A percentile compares a stretch with the other conserved stretches of the same genome.
Evolutionary conservation across 1,284 basidiomycete species (phyloP).

Genomic region (Acaromyces ingoldii): DNA sequence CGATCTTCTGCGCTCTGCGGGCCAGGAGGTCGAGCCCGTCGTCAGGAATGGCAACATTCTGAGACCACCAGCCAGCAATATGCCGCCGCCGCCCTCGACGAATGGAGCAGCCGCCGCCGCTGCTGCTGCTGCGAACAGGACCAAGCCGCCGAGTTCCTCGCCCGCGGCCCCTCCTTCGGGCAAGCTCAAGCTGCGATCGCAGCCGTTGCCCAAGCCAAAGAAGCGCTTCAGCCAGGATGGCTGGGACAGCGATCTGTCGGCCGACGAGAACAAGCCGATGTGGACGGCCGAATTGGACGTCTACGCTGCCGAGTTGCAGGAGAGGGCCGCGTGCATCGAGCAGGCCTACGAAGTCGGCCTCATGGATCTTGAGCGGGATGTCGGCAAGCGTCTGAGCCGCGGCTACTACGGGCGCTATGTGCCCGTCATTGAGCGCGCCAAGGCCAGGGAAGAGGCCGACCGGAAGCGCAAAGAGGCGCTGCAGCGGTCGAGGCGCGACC

Average conservation of each 20-base stretch:
- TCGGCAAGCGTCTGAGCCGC: slow-evolving; percentile 29
- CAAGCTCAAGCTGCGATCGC: slow-evolving; percentile 4
- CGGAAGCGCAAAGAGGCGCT: slow-evolving; percentile 15
- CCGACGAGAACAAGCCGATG: slow-evolving; percentile 36
- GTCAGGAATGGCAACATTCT: neutral
- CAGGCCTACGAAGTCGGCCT: slow-evolving; percentile 18
- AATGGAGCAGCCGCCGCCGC: neutral
- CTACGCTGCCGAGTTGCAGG: slow-evolving; percentile 26
- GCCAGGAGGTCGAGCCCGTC: no score
- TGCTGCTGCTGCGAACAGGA: neutral
- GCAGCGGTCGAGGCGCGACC: slow-evolving; percentile 17
- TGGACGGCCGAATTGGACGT: slow-evolving; percentile 38
- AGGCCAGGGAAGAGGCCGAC: slow-evolving; percentile 25
- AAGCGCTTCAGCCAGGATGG: neutral
- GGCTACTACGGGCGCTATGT: slow-evolving; percentile 37
- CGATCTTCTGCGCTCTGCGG: neutral
- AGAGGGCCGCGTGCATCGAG: slow-evolving; percentile 29
- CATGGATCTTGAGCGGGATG: slow-evolving; percentile 22
- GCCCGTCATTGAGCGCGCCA: slow-evolving; percentile 24
- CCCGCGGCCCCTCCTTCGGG: neutral
- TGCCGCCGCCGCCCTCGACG: neutral
- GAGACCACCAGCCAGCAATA: neutral
- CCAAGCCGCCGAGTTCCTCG: neutral
- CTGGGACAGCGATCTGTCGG: slow-evolving; percentile 47
- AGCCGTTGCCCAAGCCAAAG: neutral